Percentiles rank a stretch among this genome's conserved stretches.
These are phyloP conservation scores for Pythium volutum DNA, from an alignment of 352 stramenopile species.

Conservation along the genomic window DNA sequence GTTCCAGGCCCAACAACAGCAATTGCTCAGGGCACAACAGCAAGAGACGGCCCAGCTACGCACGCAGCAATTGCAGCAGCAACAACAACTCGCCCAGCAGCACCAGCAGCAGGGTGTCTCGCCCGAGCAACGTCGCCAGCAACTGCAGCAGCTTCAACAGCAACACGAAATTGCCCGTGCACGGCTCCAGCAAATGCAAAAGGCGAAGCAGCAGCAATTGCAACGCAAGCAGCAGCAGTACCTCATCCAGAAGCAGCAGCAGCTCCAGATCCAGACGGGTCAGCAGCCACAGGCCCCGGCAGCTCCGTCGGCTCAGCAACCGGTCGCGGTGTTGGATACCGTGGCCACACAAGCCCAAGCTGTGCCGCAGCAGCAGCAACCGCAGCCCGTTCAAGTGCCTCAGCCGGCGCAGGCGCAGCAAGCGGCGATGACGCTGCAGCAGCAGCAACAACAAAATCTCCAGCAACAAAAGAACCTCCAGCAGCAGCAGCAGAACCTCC, in stretches of 20 bases:
- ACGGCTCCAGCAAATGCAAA: constrained; percentile 69
- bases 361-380: no score
- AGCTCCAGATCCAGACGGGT: constrained; percentile 48
- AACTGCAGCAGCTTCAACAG: constrained; percentile 75
- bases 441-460: neutral
- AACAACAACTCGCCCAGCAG: constrained; percentile 68
- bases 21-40: constrained; percentile 68
- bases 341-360: no score
- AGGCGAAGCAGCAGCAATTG: constrained; percentile 79
- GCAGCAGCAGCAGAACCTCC: neutral
- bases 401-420: neutral
- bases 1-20: constrained; percentile 77
- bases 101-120: constrained; percentile 65
- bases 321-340: no score
- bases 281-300: constrained; percentile 2
- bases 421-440: neutral
- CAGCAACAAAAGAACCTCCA: neutral
- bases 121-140: constrained; percentile 55
- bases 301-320: no score
- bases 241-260: constrained; percentile 72
- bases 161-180: constrained; percentile 66
- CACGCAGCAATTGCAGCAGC: constrained; percentile 71
- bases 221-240: constrained; percentile 82
- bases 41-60: constrained; percentile 76
- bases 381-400: no score